Evolutionary conservation across 805 yeast genomes (phyloP).

Genomic region (Schwanniomyces pseudopolymorphus): DNA sequence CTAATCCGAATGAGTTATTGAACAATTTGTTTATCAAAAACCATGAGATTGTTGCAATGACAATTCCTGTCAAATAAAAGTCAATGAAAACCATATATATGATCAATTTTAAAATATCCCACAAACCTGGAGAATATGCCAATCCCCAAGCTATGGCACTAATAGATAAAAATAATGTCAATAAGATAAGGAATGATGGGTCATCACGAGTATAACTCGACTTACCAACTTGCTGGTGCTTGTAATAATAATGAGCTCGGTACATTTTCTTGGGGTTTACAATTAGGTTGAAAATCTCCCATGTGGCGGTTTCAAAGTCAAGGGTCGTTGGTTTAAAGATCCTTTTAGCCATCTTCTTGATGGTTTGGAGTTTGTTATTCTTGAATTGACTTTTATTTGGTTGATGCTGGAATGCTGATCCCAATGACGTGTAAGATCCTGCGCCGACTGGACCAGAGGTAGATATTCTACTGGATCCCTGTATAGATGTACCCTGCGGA

Average conservation of each 20-base stretch:
- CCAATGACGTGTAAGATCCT: constrained; percentile 20
- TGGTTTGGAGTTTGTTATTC: constrained; percentile 15
- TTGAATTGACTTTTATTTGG: constrained; percentile 7
- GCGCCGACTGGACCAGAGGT: constrained; percentile 17
- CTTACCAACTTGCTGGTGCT: constrained; percentile 56
- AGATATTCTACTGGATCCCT: constrained; percentile 12
- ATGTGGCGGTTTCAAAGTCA: constrained; percentile 88
- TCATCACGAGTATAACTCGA: constrained; percentile 88
- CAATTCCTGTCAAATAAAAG: constrained; percentile 67
- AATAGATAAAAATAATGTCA: constrained; percentile 62
- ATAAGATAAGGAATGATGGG: constrained; percentile 78
- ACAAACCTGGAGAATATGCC: constrained; percentile 65
- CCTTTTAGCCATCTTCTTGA: constrained; percentile 32
- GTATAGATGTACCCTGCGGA: constrained; percentile 26
- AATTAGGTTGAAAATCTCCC: constrained; percentile 81
- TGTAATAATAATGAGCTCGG: constrained; percentile 71
- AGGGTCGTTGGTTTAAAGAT: constrained; percentile 70
- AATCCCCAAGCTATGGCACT: constrained; percentile 91
- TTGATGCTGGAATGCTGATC: constrained; percentile 11
- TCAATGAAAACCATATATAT: constrained; percentile 84
- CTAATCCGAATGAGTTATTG: constrained; percentile 31
- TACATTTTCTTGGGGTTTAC: constrained; percentile 80
- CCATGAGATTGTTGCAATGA: constrained; percentile 76
- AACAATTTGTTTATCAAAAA: constrained; percentile 64
- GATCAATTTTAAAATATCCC: constrained; percentile 64